Conservation (phyloP, 176 grass and related monocot genomes). For the Melocanna baccifera region DNA sequence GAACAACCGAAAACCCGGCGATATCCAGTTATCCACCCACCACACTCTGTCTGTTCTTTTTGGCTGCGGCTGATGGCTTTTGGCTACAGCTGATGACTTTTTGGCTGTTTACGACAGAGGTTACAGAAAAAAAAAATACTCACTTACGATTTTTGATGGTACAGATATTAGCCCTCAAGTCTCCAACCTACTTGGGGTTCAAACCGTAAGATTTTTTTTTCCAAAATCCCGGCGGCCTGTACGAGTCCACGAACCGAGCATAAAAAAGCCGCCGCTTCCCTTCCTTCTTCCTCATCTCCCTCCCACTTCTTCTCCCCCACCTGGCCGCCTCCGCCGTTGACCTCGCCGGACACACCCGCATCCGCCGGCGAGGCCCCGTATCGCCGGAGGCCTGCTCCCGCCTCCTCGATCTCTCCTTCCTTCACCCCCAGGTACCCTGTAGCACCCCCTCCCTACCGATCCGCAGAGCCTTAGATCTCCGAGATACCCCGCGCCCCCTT, state of each 20-base stretch:
- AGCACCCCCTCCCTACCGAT: neutral
- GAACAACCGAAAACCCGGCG: too few relatives aligned
- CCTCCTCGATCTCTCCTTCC: neutral
- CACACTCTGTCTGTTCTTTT: too few relatives aligned
- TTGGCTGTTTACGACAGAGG: too few relatives aligned
- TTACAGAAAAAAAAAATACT: too few relatives aligned
- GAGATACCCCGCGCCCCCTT: constrained; percentile 21
- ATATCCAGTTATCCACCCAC: too few relatives aligned
- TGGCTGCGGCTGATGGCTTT: too few relatives aligned
- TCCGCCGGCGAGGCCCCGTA: constrained; percentile 22
- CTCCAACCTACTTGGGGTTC: constrained; percentile 13
- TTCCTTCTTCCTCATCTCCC: neutral
- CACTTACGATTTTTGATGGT: too few relatives aligned
- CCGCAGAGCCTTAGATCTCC: constrained; percentile 22
- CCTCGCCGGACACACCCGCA: neutral
- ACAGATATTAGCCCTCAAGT: too few relatives aligned
- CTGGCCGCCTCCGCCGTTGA: constrained; percentile 22
- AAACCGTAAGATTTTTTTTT: neutral
- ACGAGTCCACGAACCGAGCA: neutral
- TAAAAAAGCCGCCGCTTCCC: constrained; percentile 32
- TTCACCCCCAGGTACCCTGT: neutral
- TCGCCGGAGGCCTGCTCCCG: neutral
- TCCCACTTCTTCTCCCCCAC: neutral
- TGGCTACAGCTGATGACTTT: too few relatives aligned
- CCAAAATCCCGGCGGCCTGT: constrained; percentile 31